phyloP scores from a whole-genome alignment of 208 protist species.

The Wallacemonas sp. region DNA sequence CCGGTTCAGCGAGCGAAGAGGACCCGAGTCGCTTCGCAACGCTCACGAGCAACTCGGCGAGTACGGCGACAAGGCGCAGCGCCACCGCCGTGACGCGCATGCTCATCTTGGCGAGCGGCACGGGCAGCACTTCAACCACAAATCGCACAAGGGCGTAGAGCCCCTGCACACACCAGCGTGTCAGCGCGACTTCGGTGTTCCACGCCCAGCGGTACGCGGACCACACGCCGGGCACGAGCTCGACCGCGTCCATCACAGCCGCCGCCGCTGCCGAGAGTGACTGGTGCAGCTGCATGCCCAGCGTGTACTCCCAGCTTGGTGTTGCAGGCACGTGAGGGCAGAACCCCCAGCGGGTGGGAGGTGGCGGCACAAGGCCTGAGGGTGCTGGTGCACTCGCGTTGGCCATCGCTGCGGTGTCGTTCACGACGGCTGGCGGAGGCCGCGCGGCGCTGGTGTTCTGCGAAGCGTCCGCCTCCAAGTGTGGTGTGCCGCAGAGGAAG shows the following conservation, averaged over 20 bases:
- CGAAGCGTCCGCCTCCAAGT: neutral
- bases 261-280: slow-evolving; percentile 22
- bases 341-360: neutral
- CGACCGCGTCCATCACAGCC: slow-evolving; percentile 39
- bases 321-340: neutral
- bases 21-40: neutral
- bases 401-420: too few relatives aligned
- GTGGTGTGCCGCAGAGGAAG: neutral
- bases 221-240: slow-evolving; percentile 71
- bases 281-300: slow-evolving; percentile 28
- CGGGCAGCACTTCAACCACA: neutral
- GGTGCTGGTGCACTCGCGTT: too few relatives aligned
- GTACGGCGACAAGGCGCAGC: neutral
- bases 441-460: neutral
- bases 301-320: neutral
- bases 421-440: neutral
- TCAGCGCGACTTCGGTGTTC: slow-evolving; percentile 47
- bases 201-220: slow-evolving; percentile 40
- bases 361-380: too few relatives aligned
- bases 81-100: neutral
- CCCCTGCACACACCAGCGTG: slow-evolving; percentile 18
- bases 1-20: slow-evolving; percentile 14
- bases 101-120: neutral
- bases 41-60: slow-evolving; percentile 1
- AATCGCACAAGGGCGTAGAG: slow-evolving; percentile 6